These are phyloP conservation scores for Eucalyptus pauciflora DNA, from an alignment of 345 rosid genomes.

Conservation along the genomic window DNA sequence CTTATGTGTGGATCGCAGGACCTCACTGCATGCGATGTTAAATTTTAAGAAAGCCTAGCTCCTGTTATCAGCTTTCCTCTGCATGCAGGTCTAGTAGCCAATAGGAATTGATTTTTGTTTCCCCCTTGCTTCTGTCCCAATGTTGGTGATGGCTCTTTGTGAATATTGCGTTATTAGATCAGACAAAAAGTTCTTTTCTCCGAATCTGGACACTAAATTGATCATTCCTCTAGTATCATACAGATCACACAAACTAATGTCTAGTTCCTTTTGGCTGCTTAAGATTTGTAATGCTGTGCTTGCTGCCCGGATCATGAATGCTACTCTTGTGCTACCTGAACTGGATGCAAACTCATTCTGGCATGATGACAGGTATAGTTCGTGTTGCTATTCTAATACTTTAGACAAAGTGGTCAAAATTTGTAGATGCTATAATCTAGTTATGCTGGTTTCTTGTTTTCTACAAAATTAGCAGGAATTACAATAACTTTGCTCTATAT, in stretches of 20 bases:
- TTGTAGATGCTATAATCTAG: background rate
- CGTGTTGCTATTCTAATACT: background rate
- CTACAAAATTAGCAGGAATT: background rate
- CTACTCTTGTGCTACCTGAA: constrained; percentile 94
- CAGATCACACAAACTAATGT: background rate
- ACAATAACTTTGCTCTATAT: background rate
- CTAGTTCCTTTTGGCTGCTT: constrained; percentile 1
- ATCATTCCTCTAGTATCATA: background rate
- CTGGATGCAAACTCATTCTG: constrained; percentile 97
- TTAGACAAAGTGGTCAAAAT: background rate
- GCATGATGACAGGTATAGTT: constrained; percentile 88
- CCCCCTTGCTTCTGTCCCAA: background rate
- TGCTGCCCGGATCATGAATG: constrained; percentile 99
- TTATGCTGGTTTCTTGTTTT: background rate
- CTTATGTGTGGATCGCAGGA: background rate
- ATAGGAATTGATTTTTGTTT: background rate
- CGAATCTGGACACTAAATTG: background rate
- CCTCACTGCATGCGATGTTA: background rate
- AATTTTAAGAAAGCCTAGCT: background rate
- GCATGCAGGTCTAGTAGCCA: background rate
- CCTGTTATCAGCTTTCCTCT: background rate
- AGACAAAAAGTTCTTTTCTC: background rate
- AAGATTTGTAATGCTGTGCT: constrained; percentile 99
- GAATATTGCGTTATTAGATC: background rate
- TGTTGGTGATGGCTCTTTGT: background rate